A percentile compares a stretch with the other conserved stretches of the same genome.
These are phyloP conservation scores for Miscanthus lutarioriparius DNA, from an alignment of 176 grass and related monocot species.

Conservation along the genomic window DNA sequence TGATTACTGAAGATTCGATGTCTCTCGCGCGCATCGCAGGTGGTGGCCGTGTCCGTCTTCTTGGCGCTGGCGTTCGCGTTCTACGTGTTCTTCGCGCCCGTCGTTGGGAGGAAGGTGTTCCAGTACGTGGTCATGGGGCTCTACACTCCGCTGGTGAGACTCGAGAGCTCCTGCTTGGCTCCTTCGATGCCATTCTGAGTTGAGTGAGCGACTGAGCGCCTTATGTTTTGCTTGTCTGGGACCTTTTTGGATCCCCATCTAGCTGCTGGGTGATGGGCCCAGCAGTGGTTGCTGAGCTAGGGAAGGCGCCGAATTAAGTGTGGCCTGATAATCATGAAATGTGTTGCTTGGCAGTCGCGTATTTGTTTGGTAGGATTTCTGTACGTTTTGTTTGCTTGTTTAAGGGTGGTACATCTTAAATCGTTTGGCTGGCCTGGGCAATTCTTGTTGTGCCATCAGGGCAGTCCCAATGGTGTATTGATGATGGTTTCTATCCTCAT, in stretches of 20 bases:
- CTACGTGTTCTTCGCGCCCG: constrained; percentile 98
- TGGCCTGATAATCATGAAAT: constrained; percentile 16
- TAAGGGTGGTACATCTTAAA: constrained; percentile 4
- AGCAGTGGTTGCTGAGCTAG: constrained; percentile 38
- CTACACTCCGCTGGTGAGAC: constrained; percentile 87
- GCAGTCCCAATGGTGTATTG: too few species aligned
- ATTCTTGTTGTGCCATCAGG: constrained; percentile 24
- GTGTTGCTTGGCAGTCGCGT: constrained; percentile 17
- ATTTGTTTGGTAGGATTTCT: constrained; percentile 11
- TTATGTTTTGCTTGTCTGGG: constrained; percentile 30
- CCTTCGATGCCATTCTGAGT: background rate
- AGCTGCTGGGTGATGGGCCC: constrained; percentile 35
- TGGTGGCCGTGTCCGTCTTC: constrained; percentile 94
- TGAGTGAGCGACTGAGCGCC: constrained; percentile 3
- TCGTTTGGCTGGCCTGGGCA: constrained; percentile 9
- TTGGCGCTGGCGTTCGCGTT: constrained; percentile 92
- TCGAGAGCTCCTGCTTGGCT: background rate
- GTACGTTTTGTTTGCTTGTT: constrained; percentile 29
- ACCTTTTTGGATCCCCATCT: constrained; percentile 42
- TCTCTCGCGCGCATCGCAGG: constrained; percentile 41
- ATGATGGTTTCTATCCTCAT: too few species aligned
- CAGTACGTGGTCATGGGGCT: constrained; percentile 71
- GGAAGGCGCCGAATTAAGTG: constrained; percentile 36
- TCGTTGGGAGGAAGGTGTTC: constrained; percentile 81
- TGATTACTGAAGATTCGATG: constrained; percentile 15